Base-by-base conservation (phyloP, 2,329 filamentous ascomycete species). In the Colletotrichum tropicicola region DNA sequence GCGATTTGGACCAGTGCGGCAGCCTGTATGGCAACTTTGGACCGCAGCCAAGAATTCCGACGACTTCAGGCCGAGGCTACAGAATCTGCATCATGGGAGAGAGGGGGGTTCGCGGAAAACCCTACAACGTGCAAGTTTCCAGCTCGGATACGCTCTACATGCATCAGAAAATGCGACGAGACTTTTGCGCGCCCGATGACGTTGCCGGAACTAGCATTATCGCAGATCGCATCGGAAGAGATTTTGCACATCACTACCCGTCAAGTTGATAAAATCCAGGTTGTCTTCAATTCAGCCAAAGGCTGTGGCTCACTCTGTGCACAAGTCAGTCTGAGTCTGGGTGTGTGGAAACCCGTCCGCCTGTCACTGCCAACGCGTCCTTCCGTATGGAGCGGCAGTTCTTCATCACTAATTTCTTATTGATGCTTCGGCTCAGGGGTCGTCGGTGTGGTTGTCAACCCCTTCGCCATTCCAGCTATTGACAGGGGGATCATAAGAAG, bases 321-420 rank as follows among this genome's bases (percentile, higher is more conserved):
- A 6, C 21, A 7, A 25, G 23, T 13, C 15, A 28, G 15, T 19
- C 21, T n/a, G 19, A 27, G 48, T 47, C 48, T 32, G 30, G 47
- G 28, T 37, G 44, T 37, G 49, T 43, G 28, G 51, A 47, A 32
- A 17, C 39, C 19, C 28, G 19, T 44, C 23, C 45, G 54, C 32
- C 17, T 23, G 28, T 39, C 35, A 56, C 48, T 61, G 28, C 27
- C 19, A 41, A 55, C 43, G 27, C 19, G 28, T 45, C 17, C 37
- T 59, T 59, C 37, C 30, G 30, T 28, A 25, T 51, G 59, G 57
- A 61, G 35, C 43, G 57, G 61, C 57, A 65, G 57, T 65, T 61
- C 57, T 61, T 65, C 61, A 61, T 39, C 44, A 65, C 44, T 55
- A 55, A 51, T 61, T 61, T 37, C 56, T 65, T 65, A 45, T 55